These are phyloP conservation scores for Mycosarcoma mackinlayi DNA, from an alignment of 1,284 basidiomycete species.

Conservation along the genomic window DNA sequence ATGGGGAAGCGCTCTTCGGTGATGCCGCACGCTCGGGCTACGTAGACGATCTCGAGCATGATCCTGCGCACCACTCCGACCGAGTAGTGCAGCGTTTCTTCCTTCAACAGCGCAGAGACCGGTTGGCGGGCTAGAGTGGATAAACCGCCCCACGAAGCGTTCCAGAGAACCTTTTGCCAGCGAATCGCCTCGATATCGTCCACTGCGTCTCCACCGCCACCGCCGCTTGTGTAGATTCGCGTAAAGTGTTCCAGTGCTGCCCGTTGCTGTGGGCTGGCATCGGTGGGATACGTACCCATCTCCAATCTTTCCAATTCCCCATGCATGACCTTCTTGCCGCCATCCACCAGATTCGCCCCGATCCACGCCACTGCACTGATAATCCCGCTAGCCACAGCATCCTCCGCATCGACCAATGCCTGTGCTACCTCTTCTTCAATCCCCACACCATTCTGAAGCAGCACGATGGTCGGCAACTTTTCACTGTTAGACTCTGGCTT, in stretches of 20 bases:
- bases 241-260: conserved; percentile 67
- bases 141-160: conserved; percentile 61
- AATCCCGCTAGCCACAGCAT: conserved; percentile 40
- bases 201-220: conserved; percentile 67
- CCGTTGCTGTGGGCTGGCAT: conserved; percentile 16
- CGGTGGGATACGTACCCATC: conserved; percentile 67
- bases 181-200: conserved; percentile 71
- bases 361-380: conserved; percentile 70
- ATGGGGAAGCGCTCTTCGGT: conserved; percentile 49
- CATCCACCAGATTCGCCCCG: conserved; percentile 67
- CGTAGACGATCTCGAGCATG: conserved; percentile 69
- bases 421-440: conserved; percentile 78
- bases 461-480: conserved; percentile 74
- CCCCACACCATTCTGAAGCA: conserved; percentile 82
- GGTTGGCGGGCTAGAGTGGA: conserved; percentile 70
- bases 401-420: conserved; percentile 69
- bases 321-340: conserved; percentile 50
- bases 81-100: conserved; percentile 66
- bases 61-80: conserved; percentile 68
- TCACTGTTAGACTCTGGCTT: neutral
- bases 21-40: conserved; percentile 67
- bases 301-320: conserved; percentile 64
- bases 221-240: conserved; percentile 68
- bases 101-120: conserved; percentile 68
- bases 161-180: conserved; percentile 71